Evolutionary conservation across 768 basidiomycete genomes (phyloP).

Genomic region (Kwoniella dendrophila): DNA sequence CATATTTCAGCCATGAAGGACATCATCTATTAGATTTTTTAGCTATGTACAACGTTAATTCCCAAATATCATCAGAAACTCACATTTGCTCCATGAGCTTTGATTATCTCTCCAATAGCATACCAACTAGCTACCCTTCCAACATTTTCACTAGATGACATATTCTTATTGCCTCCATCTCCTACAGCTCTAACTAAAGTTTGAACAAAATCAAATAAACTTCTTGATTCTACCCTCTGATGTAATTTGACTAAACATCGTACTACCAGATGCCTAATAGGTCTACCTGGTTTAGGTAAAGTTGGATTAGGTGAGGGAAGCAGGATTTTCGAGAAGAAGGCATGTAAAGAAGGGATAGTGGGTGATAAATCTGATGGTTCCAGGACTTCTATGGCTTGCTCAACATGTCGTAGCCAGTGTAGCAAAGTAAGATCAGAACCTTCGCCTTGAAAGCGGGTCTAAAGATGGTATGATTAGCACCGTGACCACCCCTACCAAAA

Average conservation of each 20-base stretch:
- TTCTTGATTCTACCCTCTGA: slow-evolving; percentile 75
- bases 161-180: slow-evolving; percentile 65
- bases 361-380: slow-evolving; percentile 33
- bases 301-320: slow-evolving; percentile 60
- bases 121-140: slow-evolving; percentile 68
- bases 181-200: slow-evolving; percentile 71
- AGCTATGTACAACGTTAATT: not conserved
- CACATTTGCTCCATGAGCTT: slow-evolving; percentile 78
- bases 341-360: slow-evolving; percentile 35
- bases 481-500: not conserved
- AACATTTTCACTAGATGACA: slow-evolving; percentile 42
- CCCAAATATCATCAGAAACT: slow-evolving; percentile 32
- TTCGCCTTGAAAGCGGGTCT: slow-evolving; percentile 49
- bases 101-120: slow-evolving; percentile 87
- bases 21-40: slow-evolving; percentile 69
- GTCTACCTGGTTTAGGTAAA: slow-evolving; percentile 84
- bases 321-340: slow-evolving; percentile 65
- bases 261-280: slow-evolving; percentile 74
- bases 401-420: slow-evolving; percentile 48
- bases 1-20: slow-evolving; percentile 88
- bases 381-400: slow-evolving; percentile 48
- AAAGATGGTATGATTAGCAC: not conserved
- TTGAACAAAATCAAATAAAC: slow-evolving; percentile 84
- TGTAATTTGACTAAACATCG: slow-evolving; percentile 76
- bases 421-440: slow-evolving; percentile 47